Conservation (phyloP, 345 rosid species). For the Ricinus communis region DNA sequence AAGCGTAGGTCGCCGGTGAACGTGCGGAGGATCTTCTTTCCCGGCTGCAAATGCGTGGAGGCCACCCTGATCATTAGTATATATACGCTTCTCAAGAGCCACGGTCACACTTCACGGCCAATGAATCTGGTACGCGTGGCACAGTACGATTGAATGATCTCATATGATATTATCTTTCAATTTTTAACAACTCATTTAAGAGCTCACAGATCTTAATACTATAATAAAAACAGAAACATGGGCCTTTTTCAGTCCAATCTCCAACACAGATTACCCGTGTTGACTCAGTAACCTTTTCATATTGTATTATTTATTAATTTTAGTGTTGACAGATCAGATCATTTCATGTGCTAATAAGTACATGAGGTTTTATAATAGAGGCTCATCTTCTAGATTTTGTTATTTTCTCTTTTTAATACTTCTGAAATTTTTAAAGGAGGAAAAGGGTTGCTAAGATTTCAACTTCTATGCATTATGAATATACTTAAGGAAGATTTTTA, state of each 20-base stretch:
- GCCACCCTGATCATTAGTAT: background rate
- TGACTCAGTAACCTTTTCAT: constrained; percentile 3
- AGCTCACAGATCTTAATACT: constrained; percentile 10
- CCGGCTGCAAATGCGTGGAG: constrained; percentile 37
- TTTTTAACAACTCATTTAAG: too few relatives aligned
- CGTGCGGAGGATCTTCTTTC: constrained; percentile 42
- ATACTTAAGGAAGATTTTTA: too few relatives aligned
- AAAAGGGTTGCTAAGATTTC: too few relatives aligned
- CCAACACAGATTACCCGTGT: constrained; percentile 16
- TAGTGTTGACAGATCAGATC: too few relatives aligned
- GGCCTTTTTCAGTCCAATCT: background rate
- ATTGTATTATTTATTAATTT: background rate
- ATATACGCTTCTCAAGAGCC: background rate
- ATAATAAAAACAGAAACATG: background rate
- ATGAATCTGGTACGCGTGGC: background rate
- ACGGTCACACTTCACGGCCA: background rate
- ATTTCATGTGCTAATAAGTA: background rate
- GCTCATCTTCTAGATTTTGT: too few relatives aligned
- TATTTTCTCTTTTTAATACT: too few relatives aligned
- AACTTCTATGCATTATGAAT: background rate
- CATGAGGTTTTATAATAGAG: too few relatives aligned
- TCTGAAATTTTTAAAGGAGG: too few relatives aligned
- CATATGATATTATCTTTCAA: background rate
- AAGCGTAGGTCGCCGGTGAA: constrained; percentile 31
- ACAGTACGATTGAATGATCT: background rate